phyloP scores from a whole-genome alignment of 1,284 basidiomycete species.

The Pyrrhoderma lamaoense region DNA sequence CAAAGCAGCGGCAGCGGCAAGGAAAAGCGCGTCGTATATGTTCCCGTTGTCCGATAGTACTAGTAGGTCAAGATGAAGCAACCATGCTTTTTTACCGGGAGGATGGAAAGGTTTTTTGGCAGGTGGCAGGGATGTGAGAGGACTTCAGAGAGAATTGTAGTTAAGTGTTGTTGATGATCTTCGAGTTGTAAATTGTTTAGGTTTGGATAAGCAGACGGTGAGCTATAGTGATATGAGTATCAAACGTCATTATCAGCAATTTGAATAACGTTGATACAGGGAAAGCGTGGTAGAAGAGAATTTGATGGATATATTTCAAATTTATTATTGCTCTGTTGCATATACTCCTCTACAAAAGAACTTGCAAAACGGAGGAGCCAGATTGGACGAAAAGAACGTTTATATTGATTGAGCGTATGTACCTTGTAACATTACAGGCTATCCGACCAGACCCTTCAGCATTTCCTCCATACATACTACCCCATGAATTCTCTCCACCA shows the following conservation, averaged over 20 bases:
- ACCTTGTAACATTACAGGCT: slow-evolving; percentile 56
- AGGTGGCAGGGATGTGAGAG: slow-evolving; percentile 56
- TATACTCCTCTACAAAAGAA: no score
- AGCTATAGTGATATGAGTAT: slow-evolving; percentile 41
- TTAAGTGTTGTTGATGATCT: slow-evolving; percentile 64
- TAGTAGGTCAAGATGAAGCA: slow-evolving; percentile 59
- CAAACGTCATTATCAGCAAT: background rate
- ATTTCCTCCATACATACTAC: slow-evolving; percentile 32
- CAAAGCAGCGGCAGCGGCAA: slow-evolving; percentile 66
- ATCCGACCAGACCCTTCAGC: slow-evolving; percentile 50
- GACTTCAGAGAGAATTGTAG: slow-evolving; percentile 47
- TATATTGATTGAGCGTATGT: no score
- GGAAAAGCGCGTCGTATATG: slow-evolving; percentile 65
- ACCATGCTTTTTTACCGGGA: slow-evolving; percentile 64
- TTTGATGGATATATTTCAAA: no score
- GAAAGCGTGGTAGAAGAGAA: no score
- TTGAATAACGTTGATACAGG: no score
- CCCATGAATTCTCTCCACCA: no score
- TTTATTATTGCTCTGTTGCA: no score
- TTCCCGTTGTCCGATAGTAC: slow-evolving; percentile 69
- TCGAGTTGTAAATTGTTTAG: slow-evolving; percentile 55
- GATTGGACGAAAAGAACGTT: no score
- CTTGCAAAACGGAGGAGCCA: no score
- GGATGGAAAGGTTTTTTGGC: slow-evolving; percentile 54
- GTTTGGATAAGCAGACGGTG: slow-evolving; percentile 69